These are phyloP conservation scores for Hordeum marinum DNA, from an alignment of 176 grass and related monocot species.

Conservation along the genomic window DNA sequence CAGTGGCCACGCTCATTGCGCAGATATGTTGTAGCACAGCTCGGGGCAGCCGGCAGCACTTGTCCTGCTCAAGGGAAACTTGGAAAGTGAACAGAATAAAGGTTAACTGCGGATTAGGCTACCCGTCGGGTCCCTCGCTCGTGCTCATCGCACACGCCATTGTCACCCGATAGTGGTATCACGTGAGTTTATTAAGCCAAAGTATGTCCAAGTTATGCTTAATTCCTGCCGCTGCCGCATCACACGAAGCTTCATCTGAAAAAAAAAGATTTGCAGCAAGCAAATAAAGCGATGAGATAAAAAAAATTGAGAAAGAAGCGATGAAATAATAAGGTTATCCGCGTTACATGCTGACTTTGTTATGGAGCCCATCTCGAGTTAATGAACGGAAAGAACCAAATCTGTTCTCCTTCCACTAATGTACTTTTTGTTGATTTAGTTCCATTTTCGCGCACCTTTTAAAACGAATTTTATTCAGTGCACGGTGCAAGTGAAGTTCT, in stretches of 20 bases:
- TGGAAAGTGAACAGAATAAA: background rate
- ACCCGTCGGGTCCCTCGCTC: background rate
- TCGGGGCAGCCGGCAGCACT: background rate
- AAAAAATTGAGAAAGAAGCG: background rate
- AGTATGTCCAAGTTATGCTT: slow-evolving; percentile 7
- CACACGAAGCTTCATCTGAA: background rate
- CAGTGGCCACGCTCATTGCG: background rate
- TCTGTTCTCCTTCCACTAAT: background rate
- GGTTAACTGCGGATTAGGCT: background rate
- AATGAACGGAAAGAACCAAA: background rate
- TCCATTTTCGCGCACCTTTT: background rate
- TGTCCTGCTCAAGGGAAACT: background rate
- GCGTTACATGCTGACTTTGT: background rate
- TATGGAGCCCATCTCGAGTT: background rate
- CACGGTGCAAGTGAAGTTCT: background rate
- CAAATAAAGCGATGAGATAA: background rate
- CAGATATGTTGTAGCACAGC: background rate
- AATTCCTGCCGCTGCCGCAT: slow-evolving; percentile 9
- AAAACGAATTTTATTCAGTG: background rate
- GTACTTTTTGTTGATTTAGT: background rate
- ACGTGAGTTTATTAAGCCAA: slow-evolving; percentile 1
- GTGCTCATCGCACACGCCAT: slow-evolving; percentile 17
- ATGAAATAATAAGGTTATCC: background rate
- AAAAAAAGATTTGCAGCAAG: background rate
- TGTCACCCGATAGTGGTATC: background rate